A percentile compares a stretch with the other conserved stretches of the same genome.
Evolutionary conservation across 371 early-diverging fungal species (phyloP).

Genomic region (Lichtheimia corymbifera): DNA sequence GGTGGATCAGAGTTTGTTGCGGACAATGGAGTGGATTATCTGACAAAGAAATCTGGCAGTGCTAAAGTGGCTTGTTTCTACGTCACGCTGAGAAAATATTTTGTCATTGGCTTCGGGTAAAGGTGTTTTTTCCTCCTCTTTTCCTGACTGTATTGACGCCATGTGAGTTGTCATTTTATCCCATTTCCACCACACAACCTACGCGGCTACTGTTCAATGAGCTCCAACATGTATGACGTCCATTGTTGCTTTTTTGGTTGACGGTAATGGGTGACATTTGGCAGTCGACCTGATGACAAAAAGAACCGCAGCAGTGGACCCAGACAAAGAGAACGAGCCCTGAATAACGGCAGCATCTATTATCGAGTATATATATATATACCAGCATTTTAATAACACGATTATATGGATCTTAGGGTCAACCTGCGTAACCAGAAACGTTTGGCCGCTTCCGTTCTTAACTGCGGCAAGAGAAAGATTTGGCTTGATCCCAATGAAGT

Average conservation of each 20-base stretch:
- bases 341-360: too few species aligned
- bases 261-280: not conserved
- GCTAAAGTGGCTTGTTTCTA: constrained; percentile 7
- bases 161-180: constrained; percentile 9
- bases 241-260: not conserved
- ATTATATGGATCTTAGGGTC: constrained; percentile 58
- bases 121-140: constrained; percentile 9
- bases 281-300: not conserved
- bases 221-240: too few species aligned
- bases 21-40: too few species aligned
- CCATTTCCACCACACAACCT: not conserved
- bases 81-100: constrained; percentile 12
- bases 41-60: not conserved
- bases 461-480: constrained; percentile 99
- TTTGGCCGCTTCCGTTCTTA: constrained; percentile 97
- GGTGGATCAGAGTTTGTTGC: too few species aligned
- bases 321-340: not conserved
- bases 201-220: too few species aligned
- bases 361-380: not conserved
- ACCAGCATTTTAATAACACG: constrained; percentile 1
- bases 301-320: not conserved
- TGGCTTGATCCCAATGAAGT: constrained; percentile 99
- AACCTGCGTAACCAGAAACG: constrained; percentile 91
- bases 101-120: constrained; percentile 5
- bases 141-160: constrained; percentile 10